Evolutionary conservation across 192 early-diverging fungal species (phyloP), one percentile per base, ranked within the genome.

Genomic region (Mortierella antarctica): DNA sequence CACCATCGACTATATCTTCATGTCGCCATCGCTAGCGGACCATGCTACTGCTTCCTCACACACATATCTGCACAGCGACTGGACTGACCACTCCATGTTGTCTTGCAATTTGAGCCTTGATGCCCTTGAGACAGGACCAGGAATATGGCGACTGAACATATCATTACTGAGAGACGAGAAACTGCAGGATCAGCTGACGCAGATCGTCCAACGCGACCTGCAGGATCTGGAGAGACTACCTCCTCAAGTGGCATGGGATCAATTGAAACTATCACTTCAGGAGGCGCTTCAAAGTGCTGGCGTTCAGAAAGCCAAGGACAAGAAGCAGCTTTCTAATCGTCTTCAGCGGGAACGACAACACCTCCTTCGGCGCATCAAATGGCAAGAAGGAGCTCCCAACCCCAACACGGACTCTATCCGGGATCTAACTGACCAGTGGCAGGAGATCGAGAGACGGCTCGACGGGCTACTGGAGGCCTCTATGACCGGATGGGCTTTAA

Each of bases 81-180:
- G 65, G 65, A 67, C 45, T 6, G 65, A 67, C 14, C 65, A 67
- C 20, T 10, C 65, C 0, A 67, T 57, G 45, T 42, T 67, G 1
- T 57, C 65, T 13, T 67, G 53, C 15, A 55, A 57, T 42, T 20
- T 67, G 0, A 17, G 55, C 1, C 65, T 57, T 1, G 20, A 56
- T 13, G 45, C 40, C 0, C 18, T 49, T 12, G 13, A 45, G 2
- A 48, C 65, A 11, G 65, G 65, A 56, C 45, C 45, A 44, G 65
- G 65, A 67, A 14, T 57, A 5, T 67, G 65, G 65, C 10, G 55
- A 14, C 31, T 67, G 18, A 57, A 57, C 15, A 57, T 39, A 0
- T 46, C 42, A 21, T n/a, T 57, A 1, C 4, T 67, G 39, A 42
- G 14, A 0, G 53, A 57, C 46, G 15, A 56, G 13, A 55, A 57